A percentile compares a stretch with the other conserved stretches of the same genome.
phyloP scores from a whole-genome alignment of 2,329 filamentous ascomycete genomes.

The Phaeosphaeria sp. region DNA sequence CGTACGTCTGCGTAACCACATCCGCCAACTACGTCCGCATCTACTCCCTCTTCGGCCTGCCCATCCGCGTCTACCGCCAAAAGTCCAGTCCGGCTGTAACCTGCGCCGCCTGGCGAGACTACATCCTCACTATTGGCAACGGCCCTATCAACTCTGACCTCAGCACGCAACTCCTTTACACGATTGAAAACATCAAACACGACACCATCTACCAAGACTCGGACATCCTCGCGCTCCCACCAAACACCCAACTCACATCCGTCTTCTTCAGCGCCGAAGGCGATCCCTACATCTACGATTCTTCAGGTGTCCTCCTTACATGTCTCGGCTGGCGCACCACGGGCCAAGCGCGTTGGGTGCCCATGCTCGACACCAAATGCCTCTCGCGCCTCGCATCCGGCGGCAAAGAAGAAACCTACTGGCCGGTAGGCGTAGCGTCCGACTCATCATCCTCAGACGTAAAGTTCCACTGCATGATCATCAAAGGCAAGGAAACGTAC shows the following conservation, averaged over 20 bases:
- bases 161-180: slow-evolving; percentile 79
- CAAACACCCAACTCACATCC: slow-evolving; percentile 74
- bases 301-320: slow-evolving; percentile 84
- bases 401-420: slow-evolving; percentile 88
- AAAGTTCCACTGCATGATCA: slow-evolving; percentile 97
- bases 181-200: slow-evolving; percentile 91
- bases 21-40: slow-evolving; percentile 87
- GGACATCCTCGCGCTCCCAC: slow-evolving; percentile 84
- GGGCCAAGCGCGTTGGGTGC: slow-evolving; percentile 88
- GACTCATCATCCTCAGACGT: slow-evolving; percentile 71
- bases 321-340: slow-evolving; percentile 89
- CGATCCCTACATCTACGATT: slow-evolving; percentile 97
- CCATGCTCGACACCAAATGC: slow-evolving; percentile 86
- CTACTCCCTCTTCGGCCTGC: slow-evolving; percentile 90
- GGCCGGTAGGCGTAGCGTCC: slow-evolving; percentile 90
- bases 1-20: slow-evolving; percentile 89
- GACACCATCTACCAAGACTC: slow-evolving; percentile 95
- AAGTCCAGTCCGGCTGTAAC: slow-evolving; percentile 91
- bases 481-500: slow-evolving; percentile 92
- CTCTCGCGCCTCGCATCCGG: slow-evolving; percentile 83
- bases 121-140: slow-evolving; percentile 95
- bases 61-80: slow-evolving; percentile 86
- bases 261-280: slow-evolving; percentile 93
- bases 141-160: slow-evolving; percentile 83
- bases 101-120: slow-evolving; percentile 93